phyloP scores from a whole-genome alignment of 164 flowering plant species.

The Chloranthus sessilifolius region DNA sequence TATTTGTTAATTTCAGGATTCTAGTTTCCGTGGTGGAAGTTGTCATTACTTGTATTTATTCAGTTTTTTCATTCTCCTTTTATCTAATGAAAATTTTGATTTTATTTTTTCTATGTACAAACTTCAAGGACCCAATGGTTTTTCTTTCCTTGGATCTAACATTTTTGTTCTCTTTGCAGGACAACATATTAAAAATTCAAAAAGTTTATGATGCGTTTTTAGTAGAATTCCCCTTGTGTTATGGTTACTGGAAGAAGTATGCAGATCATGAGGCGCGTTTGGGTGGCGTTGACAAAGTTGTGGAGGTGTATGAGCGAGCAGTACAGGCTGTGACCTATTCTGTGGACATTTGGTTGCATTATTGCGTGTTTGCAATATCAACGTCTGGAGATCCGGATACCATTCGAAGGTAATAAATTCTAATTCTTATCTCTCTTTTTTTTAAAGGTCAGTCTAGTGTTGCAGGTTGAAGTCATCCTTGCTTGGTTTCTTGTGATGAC shows the following conservation, averaged over 20 bases:
- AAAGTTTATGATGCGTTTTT: constrained; percentile 91
- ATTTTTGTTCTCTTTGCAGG: constrained; percentile 35
- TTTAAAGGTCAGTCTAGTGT: constrained; percentile 1
- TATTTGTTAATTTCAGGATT: too few species aligned
- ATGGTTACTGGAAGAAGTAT: constrained; percentile 99
- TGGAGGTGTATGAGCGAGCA: constrained; percentile 92
- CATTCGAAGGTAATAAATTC: constrained; percentile 65
- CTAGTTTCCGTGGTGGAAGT: too few species aligned
- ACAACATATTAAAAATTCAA: constrained; percentile 62
- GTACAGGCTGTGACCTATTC: constrained; percentile 96
- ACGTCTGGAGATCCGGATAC: constrained; percentile 92
- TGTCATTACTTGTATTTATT: too few species aligned
- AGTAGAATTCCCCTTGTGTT: constrained; percentile 95
- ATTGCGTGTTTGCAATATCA: constrained; percentile 74
- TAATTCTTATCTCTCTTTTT: background rate
- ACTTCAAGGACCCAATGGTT: background rate
- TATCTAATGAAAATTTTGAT: too few species aligned
- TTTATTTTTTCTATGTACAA: too few species aligned
- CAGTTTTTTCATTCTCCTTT: too few species aligned
- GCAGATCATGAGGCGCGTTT: constrained; percentile 93
- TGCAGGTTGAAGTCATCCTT: constrained; percentile 14
- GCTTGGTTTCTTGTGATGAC: constrained; percentile 20
- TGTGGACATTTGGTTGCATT: constrained; percentile 98
- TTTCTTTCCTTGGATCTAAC: constrained; percentile 7
- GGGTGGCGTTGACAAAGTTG: constrained; percentile 78